A percentile compares a stretch with the other conserved stretches of the same genome.
Conservation (phyloP, 116 monocot species). For the Dioscorea cayenensis region DNA sequence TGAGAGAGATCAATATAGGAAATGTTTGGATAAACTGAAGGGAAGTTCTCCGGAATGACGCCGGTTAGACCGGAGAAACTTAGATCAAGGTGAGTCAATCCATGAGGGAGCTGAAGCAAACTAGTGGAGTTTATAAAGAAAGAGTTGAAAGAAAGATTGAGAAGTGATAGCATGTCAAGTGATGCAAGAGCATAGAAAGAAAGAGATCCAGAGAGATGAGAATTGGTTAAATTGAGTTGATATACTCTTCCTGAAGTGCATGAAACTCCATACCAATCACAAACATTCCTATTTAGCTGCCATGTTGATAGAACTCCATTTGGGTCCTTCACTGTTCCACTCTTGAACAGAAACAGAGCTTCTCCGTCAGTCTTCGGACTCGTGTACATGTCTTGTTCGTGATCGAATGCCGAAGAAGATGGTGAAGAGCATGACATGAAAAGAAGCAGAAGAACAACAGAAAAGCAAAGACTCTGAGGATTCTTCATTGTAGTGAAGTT, state of each 20-base stretch:
- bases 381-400: conserved; percentile 1
- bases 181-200: conserved; percentile 40
- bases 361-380: conserved; percentile 42
- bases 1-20: conserved; percentile 29
- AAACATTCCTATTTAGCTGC: conserved; percentile 31
- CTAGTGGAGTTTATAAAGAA: conserved; percentile 29
- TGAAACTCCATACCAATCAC: conserved; percentile 60
- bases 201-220: conserved; percentile 39
- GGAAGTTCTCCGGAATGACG: conserved; percentile 19
- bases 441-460: conserved; percentile 12
- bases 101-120: conserved; percentile 37
- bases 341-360: conserved; percentile 57
- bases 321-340: conserved; percentile 31
- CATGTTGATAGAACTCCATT: conserved; percentile 49
- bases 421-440: conserved; percentile 12
- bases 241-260: conserved; percentile 44
- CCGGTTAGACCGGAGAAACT: conserved; percentile 31
- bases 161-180: conserved; percentile 29
- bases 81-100: conserved; percentile 38
- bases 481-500: conserved; percentile 24
- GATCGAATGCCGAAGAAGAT: conserved; percentile 4
- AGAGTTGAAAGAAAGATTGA: conserved; percentile 40
- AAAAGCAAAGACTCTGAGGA: background rate
- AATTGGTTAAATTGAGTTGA: conserved; percentile 38
- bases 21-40: conserved; percentile 23